Percentiles rank a stretch among this genome's conserved stretches.
Conservation (phyloP, 2,329 filamentous ascomycete species). For the Trichophyton verrucosum region DNA sequence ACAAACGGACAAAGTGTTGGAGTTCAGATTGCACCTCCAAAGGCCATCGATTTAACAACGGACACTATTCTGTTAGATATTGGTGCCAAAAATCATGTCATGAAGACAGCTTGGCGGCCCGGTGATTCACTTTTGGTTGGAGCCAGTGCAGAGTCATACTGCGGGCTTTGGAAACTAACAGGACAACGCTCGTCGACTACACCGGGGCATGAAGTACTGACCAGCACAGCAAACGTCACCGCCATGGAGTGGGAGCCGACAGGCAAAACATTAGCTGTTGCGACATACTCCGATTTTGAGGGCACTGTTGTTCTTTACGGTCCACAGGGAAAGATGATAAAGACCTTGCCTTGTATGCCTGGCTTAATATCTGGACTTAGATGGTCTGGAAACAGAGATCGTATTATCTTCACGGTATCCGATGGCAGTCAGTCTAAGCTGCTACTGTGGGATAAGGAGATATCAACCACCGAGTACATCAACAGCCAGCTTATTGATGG, state of each 20-base stretch:
- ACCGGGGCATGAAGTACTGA: slow-evolving; percentile 25
- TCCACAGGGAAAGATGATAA: slow-evolving; percentile 31
- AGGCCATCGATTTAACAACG: slow-evolving; percentile 35
- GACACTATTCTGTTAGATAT: slow-evolving; percentile 33
- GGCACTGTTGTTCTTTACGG: slow-evolving; percentile 36
- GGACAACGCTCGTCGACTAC: slow-evolving; percentile 15
- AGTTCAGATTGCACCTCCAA: slow-evolving; percentile 38
- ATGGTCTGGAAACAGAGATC: slow-evolving; percentile 29
- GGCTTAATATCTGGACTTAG: slow-evolving; percentile 33
- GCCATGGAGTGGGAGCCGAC: slow-evolving; percentile 35
- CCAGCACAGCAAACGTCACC: slow-evolving; percentile 29
- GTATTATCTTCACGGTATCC: slow-evolving; percentile 34
- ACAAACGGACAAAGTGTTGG: slow-evolving; percentile 35
- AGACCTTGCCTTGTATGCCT: slow-evolving; percentile 35
- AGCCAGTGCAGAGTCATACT: slow-evolving; percentile 33
- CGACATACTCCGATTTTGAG: slow-evolving; percentile 32
- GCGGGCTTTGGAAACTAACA: slow-evolving; percentile 34
- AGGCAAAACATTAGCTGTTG: slow-evolving; percentile 35
- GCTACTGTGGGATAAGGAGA: slow-evolving; percentile 32
- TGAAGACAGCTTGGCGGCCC: slow-evolving; percentile 33
- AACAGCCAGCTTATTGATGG: slow-evolving; percentile 26
- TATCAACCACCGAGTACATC: slow-evolving; percentile 27
- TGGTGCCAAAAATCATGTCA: slow-evolving; percentile 29
- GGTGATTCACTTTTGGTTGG: slow-evolving; percentile 31
- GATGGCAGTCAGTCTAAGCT: slow-evolving; percentile 31